Base-by-base conservation (phyloP, 352 stramenopile genomes). In the Phytophthora sp. region DNA sequence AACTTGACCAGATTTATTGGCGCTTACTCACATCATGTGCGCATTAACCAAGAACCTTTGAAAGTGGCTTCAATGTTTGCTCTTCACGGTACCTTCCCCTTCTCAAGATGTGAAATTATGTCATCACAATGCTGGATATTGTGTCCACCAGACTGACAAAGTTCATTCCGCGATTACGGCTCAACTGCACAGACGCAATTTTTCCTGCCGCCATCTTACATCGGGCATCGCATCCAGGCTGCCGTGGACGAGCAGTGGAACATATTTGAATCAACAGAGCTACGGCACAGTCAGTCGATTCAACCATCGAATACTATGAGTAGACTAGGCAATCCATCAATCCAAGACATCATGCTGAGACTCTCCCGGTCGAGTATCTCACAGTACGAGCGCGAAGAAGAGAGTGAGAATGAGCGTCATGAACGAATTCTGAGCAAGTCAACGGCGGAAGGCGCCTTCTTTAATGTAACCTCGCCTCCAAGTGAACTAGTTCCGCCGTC, bases 291-390 rank as follows among this genome's bases (percentile, higher is more conserved):
- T n/a, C n/a, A n/a, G n/a, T n/a, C n/a, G n/a, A n/a, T n/a, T n/a
- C n/a, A n/a, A n/a, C n/a, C n/a, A n/a, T n/a, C n/a, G n/a, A n/a
- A n/a, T n/a, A n/a, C n/a, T n/a, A 63, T 63, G 55, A 55, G 30
- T 55, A 41, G 55, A 55, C 12, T 63, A 18, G 16, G 21, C 13
- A 23, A 63, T 55, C 42, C 41, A 20, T 38, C 41, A 23, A 31
- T 45, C 16, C 55, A 47, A 16, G 55, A 63, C 30, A 47, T 55
- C 24, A 31, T 63, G 42, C 9, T 47, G 29, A 44, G 55, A 30
- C 30, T 55, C 15, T 55, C 55, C 4, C 55, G 55, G 15, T 47
- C 55, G 30, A 63, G 55, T 30, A 18, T 36, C 4, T 63, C 42
- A 30, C 39, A 30, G 21, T 18, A 20, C 46, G 29, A 49, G 12